Conservation (phyloP, 116 monocot genomes). For the Dioscorea cayenensis region DNA sequence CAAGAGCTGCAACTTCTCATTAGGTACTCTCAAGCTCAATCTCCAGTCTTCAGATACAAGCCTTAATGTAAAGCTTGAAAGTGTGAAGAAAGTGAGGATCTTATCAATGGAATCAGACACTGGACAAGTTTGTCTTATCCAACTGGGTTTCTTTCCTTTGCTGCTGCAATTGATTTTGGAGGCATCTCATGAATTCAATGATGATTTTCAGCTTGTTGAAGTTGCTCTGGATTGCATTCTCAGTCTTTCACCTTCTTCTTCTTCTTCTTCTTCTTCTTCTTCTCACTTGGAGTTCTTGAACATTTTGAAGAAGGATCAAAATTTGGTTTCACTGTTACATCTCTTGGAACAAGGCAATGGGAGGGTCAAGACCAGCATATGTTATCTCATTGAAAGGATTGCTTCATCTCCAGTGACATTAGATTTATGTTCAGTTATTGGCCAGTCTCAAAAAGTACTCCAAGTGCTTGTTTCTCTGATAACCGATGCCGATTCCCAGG, state of each 20-base stretch:
- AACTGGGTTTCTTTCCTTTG: constrained; percentile 47
- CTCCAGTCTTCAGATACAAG: constrained; percentile 17
- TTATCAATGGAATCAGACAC: constrained; percentile 56
- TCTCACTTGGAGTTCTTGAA: constrained; percentile 29
- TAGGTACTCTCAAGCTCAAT: constrained; percentile 31
- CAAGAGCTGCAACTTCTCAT: constrained; percentile 17
- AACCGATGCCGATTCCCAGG: neutral
- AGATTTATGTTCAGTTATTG: constrained; percentile 19
- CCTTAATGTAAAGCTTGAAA: constrained; percentile 21
- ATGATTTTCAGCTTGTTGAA: constrained; percentile 26
- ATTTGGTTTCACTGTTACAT: constrained; percentile 23
- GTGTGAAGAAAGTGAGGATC: constrained; percentile 41
- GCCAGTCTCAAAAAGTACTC: constrained; percentile 10
- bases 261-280: no score
- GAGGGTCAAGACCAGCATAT: constrained; percentile 41
- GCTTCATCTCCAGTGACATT: constrained; percentile 19
- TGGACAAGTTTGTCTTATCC: constrained; percentile 37
- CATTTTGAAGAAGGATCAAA: constrained; percentile 22
- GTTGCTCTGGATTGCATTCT: constrained; percentile 59
- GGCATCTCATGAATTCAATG: neutral
- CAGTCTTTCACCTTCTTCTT: constrained; percentile 19
- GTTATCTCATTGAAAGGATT: constrained; percentile 36
- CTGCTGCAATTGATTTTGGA: constrained; percentile 48
- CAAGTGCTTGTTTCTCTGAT: constrained; percentile 25
- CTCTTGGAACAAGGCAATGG: constrained; percentile 35